These are phyloP conservation scores for Saturnispora ahearnii DNA, from an alignment of 805 yeast genomes.

Conservation along the genomic window DNA sequence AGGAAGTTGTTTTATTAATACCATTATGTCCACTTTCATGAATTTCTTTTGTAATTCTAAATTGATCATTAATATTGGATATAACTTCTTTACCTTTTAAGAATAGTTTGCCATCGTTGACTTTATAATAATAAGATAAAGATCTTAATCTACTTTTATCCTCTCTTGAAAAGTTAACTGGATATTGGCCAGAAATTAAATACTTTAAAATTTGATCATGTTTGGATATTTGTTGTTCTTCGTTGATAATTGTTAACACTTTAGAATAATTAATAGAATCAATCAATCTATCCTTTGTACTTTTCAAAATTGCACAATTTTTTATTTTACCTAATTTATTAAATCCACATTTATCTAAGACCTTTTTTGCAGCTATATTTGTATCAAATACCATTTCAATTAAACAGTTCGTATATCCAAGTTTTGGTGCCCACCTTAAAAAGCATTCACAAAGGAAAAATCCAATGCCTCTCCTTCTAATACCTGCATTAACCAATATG, in stretches of 20 bases:
- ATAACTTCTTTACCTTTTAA: slow-evolving; percentile 62
- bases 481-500: slow-evolving; percentile 85
- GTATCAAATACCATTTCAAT: slow-evolving; percentile 86
- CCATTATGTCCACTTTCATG: slow-evolving; percentile 74
- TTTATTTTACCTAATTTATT: slow-evolving; percentile 70
- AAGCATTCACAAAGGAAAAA: slow-evolving; percentile 74
- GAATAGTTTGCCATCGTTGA: slow-evolving; percentile 63
- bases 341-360: slow-evolving; percentile 71
- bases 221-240: slow-evolving; percentile 23
- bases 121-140: slow-evolving; percentile 65
- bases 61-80: slow-evolving; percentile 62
- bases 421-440: slow-evolving; percentile 81
- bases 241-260: slow-evolving; percentile 48
- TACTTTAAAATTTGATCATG: slow-evolving; percentile 68
- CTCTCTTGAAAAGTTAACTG: slow-evolving; percentile 69
- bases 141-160: slow-evolving; percentile 86
- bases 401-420: slow-evolving; percentile 78
- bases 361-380: slow-evolving; percentile 70
- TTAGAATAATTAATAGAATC: slow-evolving; percentile 83
- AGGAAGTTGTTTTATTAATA: slow-evolving; percentile 76
- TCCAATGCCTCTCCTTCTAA: slow-evolving; percentile 88
- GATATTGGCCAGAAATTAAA: slow-evolving; percentile 78
- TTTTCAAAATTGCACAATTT: slow-evolving; percentile 83
- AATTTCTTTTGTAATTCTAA: slow-evolving; percentile 59
- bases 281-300: slow-evolving; percentile 65